phyloP scores from a whole-genome alignment of 2,329 filamentous ascomycete species.

The Fusarium coicis region DNA sequence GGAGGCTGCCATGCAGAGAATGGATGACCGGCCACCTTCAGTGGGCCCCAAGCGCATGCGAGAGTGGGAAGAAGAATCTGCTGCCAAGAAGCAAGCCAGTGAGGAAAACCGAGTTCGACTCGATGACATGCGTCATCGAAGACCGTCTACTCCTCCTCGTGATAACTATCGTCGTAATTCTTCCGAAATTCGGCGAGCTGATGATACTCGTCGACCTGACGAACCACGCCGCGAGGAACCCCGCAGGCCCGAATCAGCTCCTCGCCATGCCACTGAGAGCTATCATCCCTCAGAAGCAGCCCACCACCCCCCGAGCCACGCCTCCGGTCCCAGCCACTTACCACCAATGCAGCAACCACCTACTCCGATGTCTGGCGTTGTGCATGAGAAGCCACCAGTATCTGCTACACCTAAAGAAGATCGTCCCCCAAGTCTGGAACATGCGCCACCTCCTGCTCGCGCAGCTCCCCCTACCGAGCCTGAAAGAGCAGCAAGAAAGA shows the following conservation, averaged over 20 bases:
- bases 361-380: slow-evolving; percentile 63
- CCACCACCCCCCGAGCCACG: slow-evolving; percentile 73
- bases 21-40: slow-evolving; percentile 80
- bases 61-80: slow-evolving; percentile 90
- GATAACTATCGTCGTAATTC: slow-evolving; percentile 81
- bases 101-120: slow-evolving; percentile 89
- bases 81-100: slow-evolving; percentile 85
- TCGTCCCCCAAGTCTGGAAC: slow-evolving; percentile 55
- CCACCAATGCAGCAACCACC: slow-evolving; percentile 69
- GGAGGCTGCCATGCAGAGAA: slow-evolving; percentile 71
- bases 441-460: slow-evolving; percentile 51
- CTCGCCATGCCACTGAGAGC: slow-evolving; percentile 77
- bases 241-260: slow-evolving; percentile 67
- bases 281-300: slow-evolving; percentile 95
- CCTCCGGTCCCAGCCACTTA: slow-evolving; percentile 64
- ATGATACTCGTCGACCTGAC: slow-evolving; percentile 71
- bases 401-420: slow-evolving; percentile 66
- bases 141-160: slow-evolving; percentile 78
- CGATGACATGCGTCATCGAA: slow-evolving; percentile 84
- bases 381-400: slow-evolving; percentile 59
- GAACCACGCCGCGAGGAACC: slow-evolving; percentile 71
- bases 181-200: slow-evolving; percentile 74
- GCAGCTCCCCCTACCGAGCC: slow-evolving; percentile 73
- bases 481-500: slow-evolving; percentile 85
- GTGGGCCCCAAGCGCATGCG: slow-evolving; percentile 84